These are phyloP conservation scores for Pythium folliculosum DNA, from an alignment of 352 stramenopile genomes.

Conservation along the genomic window DNA sequence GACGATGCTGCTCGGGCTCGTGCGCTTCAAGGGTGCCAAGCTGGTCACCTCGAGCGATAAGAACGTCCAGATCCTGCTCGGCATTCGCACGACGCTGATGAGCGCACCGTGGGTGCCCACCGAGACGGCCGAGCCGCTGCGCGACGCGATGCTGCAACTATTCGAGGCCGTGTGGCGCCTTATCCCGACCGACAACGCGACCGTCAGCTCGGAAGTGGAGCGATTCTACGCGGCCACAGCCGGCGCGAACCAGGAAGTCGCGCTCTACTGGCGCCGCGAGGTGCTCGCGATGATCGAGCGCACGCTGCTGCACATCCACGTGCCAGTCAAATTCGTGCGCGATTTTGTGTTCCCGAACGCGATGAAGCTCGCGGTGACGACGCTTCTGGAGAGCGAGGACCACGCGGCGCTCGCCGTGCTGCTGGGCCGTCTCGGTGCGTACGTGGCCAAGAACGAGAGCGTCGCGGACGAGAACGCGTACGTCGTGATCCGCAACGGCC, in stretches of 20 bases:
- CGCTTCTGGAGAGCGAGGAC: conserved; percentile 41
- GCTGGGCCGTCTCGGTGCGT: conserved; percentile 53
- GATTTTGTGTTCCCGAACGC: conserved; percentile 59
- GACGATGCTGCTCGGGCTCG: conserved; percentile 53
- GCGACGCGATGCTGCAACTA: conserved; percentile 46
- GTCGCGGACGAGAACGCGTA: conserved; percentile 44
- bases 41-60: conserved; percentile 43
- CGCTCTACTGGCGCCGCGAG: conserved; percentile 51
- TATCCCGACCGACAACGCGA: conserved; percentile 42
- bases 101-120: conserved; percentile 44
- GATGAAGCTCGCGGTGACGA: conserved; percentile 52
- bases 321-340: conserved; percentile 55
- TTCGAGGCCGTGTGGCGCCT: conserved; percentile 74
- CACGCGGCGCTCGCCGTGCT: conserved; percentile 51
- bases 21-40: conserved; percentile 58
- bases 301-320: conserved; percentile 50
- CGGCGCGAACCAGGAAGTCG: conserved; percentile 17
- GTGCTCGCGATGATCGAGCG: conserved; percentile 55
- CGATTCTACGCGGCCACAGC: conserved; percentile 41
- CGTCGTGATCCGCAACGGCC: conserved; percentile 42
- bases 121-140: conserved; percentile 38
- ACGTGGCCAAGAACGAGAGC: conserved; percentile 54
- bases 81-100: conserved; percentile 46
- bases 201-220: conserved; percentile 42
- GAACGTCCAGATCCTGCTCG: conserved; percentile 49